Conservation (phyloP, 257 asterid species). For the Scutellaria minor region DNA sequence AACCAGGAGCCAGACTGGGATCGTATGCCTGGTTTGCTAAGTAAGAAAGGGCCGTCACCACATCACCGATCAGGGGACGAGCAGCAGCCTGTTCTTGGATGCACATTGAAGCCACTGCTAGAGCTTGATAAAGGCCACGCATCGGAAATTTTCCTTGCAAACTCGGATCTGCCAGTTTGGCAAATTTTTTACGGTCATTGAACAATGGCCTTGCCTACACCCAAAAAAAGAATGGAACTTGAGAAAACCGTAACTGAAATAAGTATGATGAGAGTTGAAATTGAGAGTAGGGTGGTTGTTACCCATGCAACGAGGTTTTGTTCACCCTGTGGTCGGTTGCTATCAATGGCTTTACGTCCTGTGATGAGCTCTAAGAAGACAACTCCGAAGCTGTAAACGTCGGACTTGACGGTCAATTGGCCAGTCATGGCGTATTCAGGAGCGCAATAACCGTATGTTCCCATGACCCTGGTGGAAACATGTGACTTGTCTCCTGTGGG, state of each 20-base stretch:
- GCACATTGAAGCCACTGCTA: slow-evolving; percentile 97
- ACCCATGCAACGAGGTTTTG: slow-evolving; percentile 98
- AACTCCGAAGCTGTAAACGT: slow-evolving; percentile 96
- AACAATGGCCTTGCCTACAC: slow-evolving; percentile 90
- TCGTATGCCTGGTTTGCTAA: slow-evolving; percentile 86
- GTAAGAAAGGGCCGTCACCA: slow-evolving; percentile 94
- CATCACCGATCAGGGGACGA: slow-evolving; percentile 94
- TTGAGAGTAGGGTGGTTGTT: slow-evolving; percentile 20
- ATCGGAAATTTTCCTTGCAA: slow-evolving; percentile 87
- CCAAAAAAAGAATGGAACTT: not conserved
- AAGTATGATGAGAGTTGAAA: not conserved
- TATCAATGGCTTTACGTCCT: slow-evolving; percentile 95
- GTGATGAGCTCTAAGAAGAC: slow-evolving; percentile 96
- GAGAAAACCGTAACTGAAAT: not conserved
- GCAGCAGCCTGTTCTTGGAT: slow-evolving; percentile 97
- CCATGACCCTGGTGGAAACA: slow-evolving; percentile 99
- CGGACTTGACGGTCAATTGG: slow-evolving; percentile 93
- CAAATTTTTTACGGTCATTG: slow-evolving; percentile 84
- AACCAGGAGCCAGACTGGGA: slow-evolving; percentile 44
- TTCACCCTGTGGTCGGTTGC: slow-evolving; percentile 83
- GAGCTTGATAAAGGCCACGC: slow-evolving; percentile 94
- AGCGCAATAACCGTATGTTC: slow-evolving; percentile 98
- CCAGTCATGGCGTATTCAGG: slow-evolving; percentile 99
- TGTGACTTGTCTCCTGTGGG: slow-evolving; percentile 99
- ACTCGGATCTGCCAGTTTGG: slow-evolving; percentile 82